phyloP scores from a whole-genome alignment of 129 eudicot genomes.

The Deinandra increscens region DNA sequence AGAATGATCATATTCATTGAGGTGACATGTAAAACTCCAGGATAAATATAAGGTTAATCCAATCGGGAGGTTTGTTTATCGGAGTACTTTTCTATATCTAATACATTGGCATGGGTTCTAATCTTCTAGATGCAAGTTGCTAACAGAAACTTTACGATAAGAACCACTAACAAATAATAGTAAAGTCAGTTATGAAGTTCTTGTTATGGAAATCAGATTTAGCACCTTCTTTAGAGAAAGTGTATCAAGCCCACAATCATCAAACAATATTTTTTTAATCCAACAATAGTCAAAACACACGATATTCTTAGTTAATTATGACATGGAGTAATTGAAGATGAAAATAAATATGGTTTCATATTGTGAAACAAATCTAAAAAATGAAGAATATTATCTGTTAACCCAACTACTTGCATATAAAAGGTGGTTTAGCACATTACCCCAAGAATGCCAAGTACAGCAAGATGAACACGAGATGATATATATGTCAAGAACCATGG shows the following conservation, averaged over 20 bases:
- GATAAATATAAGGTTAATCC: too few species aligned
- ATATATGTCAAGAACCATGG: constrained; percentile 51
- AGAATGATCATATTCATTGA: too few species aligned
- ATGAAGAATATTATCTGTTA: neutral
- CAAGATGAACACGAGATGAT: constrained; percentile 66
- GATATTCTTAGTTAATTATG: neutral
- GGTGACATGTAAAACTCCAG: too few species aligned
- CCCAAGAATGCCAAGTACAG: constrained; percentile 85
- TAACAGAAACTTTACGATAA: neutral
- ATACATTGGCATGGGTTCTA: neutral
- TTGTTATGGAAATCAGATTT: neutral
- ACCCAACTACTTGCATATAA: neutral
- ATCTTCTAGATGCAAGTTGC: neutral
- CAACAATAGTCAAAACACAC: neutral
- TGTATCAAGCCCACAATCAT: neutral
- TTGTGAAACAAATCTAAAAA: neutral
- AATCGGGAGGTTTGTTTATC: too few species aligned
- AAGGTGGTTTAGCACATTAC: constrained; percentile 33
- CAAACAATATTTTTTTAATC: neutral
- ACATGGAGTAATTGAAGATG: neutral
- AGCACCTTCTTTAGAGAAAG: neutral
- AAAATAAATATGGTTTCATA: neutral
- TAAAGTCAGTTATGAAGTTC: neutral
- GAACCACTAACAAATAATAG: neutral
- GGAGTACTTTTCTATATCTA: too few species aligned